These are phyloP conservation scores for Eimeria maxima DNA, from an alignment of 169 alveolate genomes.

Conservation along the genomic window DNA sequence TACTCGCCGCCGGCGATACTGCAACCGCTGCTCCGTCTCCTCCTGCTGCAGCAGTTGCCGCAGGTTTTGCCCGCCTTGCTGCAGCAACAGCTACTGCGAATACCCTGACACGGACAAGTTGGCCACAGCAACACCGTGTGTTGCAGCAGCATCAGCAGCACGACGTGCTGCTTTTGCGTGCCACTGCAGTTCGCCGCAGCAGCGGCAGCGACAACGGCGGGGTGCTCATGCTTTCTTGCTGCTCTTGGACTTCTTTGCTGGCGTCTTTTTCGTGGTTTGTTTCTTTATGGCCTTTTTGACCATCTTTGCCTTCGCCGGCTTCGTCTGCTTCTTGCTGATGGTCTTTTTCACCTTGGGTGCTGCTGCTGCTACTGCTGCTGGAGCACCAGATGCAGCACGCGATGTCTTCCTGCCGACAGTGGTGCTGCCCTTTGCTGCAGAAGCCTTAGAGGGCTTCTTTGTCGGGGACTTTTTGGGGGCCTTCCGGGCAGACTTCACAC, in stretches of 20 bases:
- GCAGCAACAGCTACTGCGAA: constrained; percentile 61
- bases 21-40: constrained; percentile 68
- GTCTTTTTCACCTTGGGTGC: constrained; percentile 70
- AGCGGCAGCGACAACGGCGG: constrained; percentile 54
- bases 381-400: constrained; percentile 71
- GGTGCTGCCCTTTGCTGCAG: constrained; percentile 54
- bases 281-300: constrained; percentile 55
- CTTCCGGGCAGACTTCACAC: constrained; percentile 73
- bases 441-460: constrained; percentile 65
- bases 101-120: constrained; percentile 68
- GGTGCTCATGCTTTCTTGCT: constrained; percentile 72
- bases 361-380: constrained; percentile 70
- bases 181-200: constrained; percentile 34
- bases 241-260: constrained; percentile 69
- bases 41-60: constrained; percentile 40
- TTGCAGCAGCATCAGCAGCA: constrained; percentile 78
- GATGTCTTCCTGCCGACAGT: constrained; percentile 64
- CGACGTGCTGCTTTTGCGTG: constrained; percentile 73
- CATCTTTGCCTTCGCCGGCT: constrained; percentile 32
- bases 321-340: constrained; percentile 51
- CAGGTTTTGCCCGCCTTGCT: constrained; percentile 45
- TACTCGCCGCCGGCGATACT: constrained; percentile 77
- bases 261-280: constrained; percentile 43
- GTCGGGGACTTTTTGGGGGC: constrained; percentile 71
- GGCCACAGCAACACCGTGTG: constrained; percentile 30